Evolutionary conservation across 176 grass and related monocot species (phyloP).

Genomic region (Ampelocalamus luodianensis): DNA sequence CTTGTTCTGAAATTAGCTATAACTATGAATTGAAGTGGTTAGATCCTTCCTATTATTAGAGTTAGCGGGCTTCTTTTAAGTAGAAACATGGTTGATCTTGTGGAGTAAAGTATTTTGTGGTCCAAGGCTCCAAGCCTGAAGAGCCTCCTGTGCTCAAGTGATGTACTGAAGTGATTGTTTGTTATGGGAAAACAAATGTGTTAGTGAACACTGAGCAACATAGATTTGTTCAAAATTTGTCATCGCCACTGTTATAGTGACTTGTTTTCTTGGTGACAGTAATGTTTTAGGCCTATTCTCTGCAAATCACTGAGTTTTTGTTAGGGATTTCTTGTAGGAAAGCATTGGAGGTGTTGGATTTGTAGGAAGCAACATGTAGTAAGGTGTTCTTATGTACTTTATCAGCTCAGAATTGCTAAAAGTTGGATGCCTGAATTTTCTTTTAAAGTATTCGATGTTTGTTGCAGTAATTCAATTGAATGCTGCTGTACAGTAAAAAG

Average conservation of each 20-base stretch:
- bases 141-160: background rate
- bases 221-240: background rate
- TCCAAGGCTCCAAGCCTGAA: background rate
- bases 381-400: background rate
- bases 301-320: background rate
- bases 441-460: background rate
- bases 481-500: background rate
- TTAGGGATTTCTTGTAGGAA: background rate
- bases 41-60: background rate
- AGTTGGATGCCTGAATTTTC: background rate
- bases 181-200: background rate
- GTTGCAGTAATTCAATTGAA: constrained; percentile 8
- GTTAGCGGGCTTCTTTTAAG: background rate
- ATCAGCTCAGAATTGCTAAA: background rate
- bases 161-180: background rate
- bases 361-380: constrained; percentile 2
- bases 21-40: background rate
- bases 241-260: background rate
- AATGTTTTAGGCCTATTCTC: background rate
- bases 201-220: background rate
- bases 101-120: background rate
- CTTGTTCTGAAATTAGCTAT: background rate
- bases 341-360: background rate
- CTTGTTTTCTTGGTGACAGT: background rate
- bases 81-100: background rate